Percentiles rank a stretch among this genome's conserved stretches.
These are phyloP conservation scores for Starmerella asiatica DNA, from an alignment of 805 yeast species.

Conservation along the genomic window DNA sequence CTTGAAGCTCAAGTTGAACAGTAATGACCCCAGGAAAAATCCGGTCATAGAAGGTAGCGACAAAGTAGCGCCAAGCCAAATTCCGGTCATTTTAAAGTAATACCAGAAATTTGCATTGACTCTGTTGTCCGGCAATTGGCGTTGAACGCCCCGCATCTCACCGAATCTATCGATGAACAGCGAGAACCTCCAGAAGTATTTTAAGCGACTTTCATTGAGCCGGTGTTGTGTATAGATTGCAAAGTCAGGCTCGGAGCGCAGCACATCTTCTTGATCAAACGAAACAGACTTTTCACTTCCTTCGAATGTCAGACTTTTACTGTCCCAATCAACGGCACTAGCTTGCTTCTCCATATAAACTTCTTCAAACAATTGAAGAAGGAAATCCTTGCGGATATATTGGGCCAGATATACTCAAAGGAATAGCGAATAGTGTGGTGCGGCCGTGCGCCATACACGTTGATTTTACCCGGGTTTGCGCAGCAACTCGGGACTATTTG, in stretches of 20 bases:
- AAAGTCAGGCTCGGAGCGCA: too few relatives aligned
- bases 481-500: too few relatives aligned
- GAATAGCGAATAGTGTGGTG: too few relatives aligned
- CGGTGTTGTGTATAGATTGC: constrained; percentile 14
- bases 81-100: constrained; percentile 39
- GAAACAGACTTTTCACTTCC: background rate
- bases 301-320: too few relatives aligned
- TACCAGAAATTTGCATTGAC: constrained; percentile 18
- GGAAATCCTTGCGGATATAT: too few relatives aligned
- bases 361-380: too few relatives aligned
- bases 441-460: too few relatives aligned
- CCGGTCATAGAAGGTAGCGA: constrained; percentile 85
- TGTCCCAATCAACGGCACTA: too few relatives aligned
- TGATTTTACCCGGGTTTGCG: too few relatives aligned
- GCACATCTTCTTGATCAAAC: background rate
- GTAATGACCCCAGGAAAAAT: constrained; percentile 58
- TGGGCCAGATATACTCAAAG: too few relatives aligned
- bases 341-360: too few relatives aligned
- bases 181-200: constrained; percentile 21
- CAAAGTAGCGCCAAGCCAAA: constrained; percentile 79
- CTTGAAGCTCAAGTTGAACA: constrained; percentile 54
- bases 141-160: constrained; percentile 68
- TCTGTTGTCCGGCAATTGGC: constrained; percentile 56
- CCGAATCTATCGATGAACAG: constrained; percentile 38
- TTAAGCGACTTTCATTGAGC: constrained; percentile 11